phyloP scores from a whole-genome alignment of 106 monocot species.

The Apostasia shenzhenica region DNA sequence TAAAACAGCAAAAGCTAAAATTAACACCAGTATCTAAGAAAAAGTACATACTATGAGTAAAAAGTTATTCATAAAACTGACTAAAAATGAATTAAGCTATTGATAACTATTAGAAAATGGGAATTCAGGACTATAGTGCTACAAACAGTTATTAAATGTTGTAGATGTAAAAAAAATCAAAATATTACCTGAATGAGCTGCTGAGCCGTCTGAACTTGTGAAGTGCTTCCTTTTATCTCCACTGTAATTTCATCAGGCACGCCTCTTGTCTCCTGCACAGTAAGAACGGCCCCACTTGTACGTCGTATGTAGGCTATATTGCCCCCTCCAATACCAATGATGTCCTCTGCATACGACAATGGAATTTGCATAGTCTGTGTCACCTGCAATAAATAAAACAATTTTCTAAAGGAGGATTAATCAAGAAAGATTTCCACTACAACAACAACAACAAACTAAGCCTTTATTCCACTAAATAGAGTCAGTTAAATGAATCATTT shows the following conservation, averaged over 20 bases:
- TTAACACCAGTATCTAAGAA: no score
- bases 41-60: no score
- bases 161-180: not conserved
- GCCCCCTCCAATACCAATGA: slow-evolving; percentile 49
- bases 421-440: not conserved
- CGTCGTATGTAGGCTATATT: slow-evolving; percentile 54
- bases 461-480: no score
- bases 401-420: no score
- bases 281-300: slow-evolving; percentile 47
- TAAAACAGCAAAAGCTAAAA: no score
- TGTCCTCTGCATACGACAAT: slow-evolving; percentile 54
- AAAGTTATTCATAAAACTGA: no score
- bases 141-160: no score
- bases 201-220: slow-evolving; percentile 49
- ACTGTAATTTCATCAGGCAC: slow-evolving; percentile 48
- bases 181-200: slow-evolving; percentile 48
- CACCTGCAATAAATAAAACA: slow-evolving; percentile 20
- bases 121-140: no score
- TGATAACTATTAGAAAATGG: no score
- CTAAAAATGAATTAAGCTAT: no score
- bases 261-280: slow-evolving; percentile 40
- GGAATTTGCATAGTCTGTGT: slow-evolving; percentile 68
- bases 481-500: no score
- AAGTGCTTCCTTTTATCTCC: slow-evolving; percentile 57
- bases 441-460: no score